Evolutionary conservation across 106 monocot species (phyloP).

Genomic region (Allium sativum): DNA sequence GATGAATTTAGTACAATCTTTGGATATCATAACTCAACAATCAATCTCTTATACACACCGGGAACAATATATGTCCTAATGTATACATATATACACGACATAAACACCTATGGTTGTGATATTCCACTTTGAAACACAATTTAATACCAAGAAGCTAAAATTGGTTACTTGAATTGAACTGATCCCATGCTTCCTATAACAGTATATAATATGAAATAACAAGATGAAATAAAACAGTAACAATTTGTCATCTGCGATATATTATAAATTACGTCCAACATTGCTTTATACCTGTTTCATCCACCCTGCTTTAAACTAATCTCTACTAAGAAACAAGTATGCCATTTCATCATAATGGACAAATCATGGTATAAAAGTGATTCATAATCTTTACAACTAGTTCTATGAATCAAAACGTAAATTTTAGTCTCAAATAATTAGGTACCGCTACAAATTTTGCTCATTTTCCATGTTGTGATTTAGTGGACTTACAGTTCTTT

Average conservation of each 20-base stretch:
- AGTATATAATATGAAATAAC: not conserved
- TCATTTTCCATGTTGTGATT: too few species aligned
- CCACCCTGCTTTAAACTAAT: not conserved
- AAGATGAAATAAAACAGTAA: not conserved
- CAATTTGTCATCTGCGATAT: not conserved
- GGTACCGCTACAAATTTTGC: too few species aligned
- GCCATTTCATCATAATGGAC: not conserved
- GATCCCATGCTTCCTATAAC: conserved; percentile 56
- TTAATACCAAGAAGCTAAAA: conserved; percentile 7
- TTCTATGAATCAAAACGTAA: too few species aligned
- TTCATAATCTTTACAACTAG: not conserved
- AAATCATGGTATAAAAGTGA: not conserved
- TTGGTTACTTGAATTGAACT: conserved; percentile 31
- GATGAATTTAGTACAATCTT: too few species aligned
- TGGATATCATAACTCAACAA: too few species aligned
- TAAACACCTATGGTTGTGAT: too few species aligned
- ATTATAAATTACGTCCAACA: not conserved
- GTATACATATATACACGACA: not conserved
- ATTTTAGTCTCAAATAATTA: too few species aligned
- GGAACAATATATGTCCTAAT: not conserved
- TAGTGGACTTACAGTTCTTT: too few species aligned
- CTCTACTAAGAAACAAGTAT: not conserved
- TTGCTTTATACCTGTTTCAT: not conserved
- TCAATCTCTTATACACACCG: not conserved
- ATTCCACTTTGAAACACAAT: not conserved